These are phyloP conservation scores for Diplodia corticola DNA, from an alignment of 2,329 filamentous ascomycete species.

Conservation along the genomic window DNA sequence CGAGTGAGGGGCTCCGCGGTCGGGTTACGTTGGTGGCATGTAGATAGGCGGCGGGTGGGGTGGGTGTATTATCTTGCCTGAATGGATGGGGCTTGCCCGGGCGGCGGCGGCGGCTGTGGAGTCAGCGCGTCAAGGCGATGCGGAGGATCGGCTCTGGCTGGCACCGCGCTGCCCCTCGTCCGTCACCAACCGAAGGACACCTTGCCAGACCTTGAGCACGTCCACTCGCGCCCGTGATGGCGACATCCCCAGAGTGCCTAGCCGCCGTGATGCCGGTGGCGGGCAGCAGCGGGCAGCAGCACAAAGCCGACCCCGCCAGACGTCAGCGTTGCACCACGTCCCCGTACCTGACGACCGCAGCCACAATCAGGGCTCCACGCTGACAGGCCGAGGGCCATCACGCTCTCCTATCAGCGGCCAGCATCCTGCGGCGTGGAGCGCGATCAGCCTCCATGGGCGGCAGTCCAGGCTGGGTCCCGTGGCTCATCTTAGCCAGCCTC, in stretches of 20 bases:
- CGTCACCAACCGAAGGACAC: slow-evolving; percentile 18
- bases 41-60: slow-evolving; percentile 16
- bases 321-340: slow-evolving; percentile 8
- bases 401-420: slow-evolving; percentile 21
- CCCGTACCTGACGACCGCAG: slow-evolving; percentile 15
- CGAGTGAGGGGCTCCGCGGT: background rate
- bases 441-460: background rate
- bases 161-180: background rate
- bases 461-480: slow-evolving; percentile 19
- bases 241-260: background rate
- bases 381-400: slow-evolving; percentile 15
- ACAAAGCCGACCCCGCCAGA: slow-evolving; percentile 7
- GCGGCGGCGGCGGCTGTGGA: background rate
- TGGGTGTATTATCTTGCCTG: slow-evolving; percentile 1
- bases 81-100: background rate
- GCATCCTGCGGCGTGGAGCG: slow-evolving; percentile 11
- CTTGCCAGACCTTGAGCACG: slow-evolving; percentile 5
- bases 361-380: slow-evolving; percentile 6
- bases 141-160: slow-evolving; percentile 22
- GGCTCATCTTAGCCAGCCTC: slow-evolving; percentile 14
- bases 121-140: slow-evolving; percentile 18
- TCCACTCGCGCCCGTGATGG: slow-evolving; percentile 2
- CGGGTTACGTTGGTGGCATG: background rate
- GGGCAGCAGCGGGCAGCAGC: slow-evolving; percentile 3
- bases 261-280: background rate